These are phyloP conservation scores for Exophiala phaeomuriformis DNA, from an alignment of 2,329 filamentous ascomycete genomes.

Conservation along the genomic window DNA sequence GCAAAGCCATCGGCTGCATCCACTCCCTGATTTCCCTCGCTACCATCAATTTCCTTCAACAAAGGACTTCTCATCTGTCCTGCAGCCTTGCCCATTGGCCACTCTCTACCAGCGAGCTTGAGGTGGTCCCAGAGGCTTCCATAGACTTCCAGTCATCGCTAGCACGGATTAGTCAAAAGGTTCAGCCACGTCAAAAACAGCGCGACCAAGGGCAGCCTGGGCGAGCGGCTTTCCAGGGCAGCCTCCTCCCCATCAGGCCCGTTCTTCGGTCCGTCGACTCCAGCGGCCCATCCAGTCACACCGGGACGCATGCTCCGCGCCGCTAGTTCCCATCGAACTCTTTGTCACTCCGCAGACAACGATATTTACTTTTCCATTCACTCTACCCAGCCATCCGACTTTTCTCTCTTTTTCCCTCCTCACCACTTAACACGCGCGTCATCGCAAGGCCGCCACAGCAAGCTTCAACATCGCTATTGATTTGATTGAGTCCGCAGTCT, in stretches of 20 bases:
- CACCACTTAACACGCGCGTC: constrained; percentile 17
- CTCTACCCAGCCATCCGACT: constrained; percentile 18
- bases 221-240: constrained; percentile 9
- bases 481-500: constrained; percentile 23
- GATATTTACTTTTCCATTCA: constrained; percentile 12
- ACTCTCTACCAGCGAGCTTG: constrained; percentile 4
- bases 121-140: constrained; percentile 16
- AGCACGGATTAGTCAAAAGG: constrained; percentile 11
- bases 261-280: constrained; percentile 8
- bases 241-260: constrained; percentile 12
- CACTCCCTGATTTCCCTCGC: constrained; percentile 19
- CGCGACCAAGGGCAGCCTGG: neutral
- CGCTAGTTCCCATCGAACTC: constrained; percentile 5
- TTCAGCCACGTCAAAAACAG: constrained; percentile 17
- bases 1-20: constrained; percentile 7
- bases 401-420: constrained; percentile 12
- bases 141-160: constrained; percentile 13
- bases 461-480: constrained; percentile 1
- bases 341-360: constrained; percentile 5
- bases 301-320: constrained; percentile 15
- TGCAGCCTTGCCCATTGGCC: constrained; percentile 12
- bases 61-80: constrained; percentile 7
- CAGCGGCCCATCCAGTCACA: constrained; percentile 17
- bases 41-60: constrained; percentile 19
- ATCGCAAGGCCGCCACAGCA: constrained; percentile 11